Conservation (phyloP, 2,329 filamentous ascomycete genomes). For the Cephalotrichum gorgonifer region DNA sequence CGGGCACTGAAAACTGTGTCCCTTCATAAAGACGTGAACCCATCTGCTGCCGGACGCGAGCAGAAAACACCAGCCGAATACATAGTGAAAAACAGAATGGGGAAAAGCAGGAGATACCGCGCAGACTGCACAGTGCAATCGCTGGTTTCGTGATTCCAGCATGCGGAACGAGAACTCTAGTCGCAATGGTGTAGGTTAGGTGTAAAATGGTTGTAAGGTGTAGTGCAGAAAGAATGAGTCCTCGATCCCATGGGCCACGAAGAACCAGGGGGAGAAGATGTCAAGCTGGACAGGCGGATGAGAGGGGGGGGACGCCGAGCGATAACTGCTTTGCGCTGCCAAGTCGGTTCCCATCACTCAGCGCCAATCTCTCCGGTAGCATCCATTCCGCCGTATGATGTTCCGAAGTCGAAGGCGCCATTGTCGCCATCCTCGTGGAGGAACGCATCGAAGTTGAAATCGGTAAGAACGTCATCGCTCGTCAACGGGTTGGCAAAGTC, state of each 20-base stretch:
- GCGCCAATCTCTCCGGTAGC: conserved; percentile 44
- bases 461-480: conserved; percentile 48
- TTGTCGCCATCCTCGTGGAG: conserved; percentile 44
- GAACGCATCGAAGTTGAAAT: conserved; percentile 61
- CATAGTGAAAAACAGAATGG: conserved; percentile 7
- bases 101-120: not conserved
- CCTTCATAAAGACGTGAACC: not conserved
- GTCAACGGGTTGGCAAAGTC: conserved; percentile 45
- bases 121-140: not conserved
- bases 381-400: conserved; percentile 41
- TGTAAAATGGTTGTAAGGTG: not conserved
- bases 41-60: not conserved
- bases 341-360: conserved; percentile 28
- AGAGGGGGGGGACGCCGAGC: not conserved
- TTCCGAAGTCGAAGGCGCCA: conserved; percentile 43
- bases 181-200: not conserved
- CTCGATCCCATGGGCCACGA: not conserved
- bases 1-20: not conserved
- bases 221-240: not conserved
- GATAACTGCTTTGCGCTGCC: not conserved
- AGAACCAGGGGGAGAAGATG: no score
- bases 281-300: not conserved
- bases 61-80: not conserved
- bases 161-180: not conserved
- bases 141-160: not conserved